A percentile compares a stretch with the other conserved stretches of the same genome.
Evolutionary conservation across 345 rosid genomes (phyloP).

Genomic region (Boechera retrofracta): DNA sequence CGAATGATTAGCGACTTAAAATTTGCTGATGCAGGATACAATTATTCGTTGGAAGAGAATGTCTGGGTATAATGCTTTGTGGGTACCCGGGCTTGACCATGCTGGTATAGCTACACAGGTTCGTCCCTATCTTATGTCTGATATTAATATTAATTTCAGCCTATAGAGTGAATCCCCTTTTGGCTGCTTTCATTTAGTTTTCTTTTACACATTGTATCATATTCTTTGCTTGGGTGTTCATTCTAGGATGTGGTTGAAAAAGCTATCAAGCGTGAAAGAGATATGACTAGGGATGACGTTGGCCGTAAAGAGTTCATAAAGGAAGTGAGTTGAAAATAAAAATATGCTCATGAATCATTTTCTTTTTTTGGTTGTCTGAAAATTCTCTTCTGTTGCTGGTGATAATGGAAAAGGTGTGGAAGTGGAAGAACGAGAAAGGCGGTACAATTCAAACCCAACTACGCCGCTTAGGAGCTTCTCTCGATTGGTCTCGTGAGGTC

Average conservation of each 20-base stretch:
- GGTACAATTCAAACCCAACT: conserved; percentile 71
- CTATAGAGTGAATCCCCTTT: background rate
- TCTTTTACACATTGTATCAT: conserved; percentile 16
- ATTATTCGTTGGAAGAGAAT: conserved; percentile 94
- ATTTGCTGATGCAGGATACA: conserved; percentile 63
- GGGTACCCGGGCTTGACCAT: conserved; percentile 98
- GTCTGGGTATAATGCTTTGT: conserved; percentile 91
- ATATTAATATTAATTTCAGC: conserved; percentile 4
- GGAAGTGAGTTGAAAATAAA: conserved; percentile 59
- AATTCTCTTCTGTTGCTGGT: conserved; percentile 16
- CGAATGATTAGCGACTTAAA: conserved; percentile 2
- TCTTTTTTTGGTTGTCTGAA: background rate
- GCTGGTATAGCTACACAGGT: conserved; percentile 99
- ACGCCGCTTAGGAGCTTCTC: conserved; percentile 89
- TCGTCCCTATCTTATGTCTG: conserved; percentile 8
- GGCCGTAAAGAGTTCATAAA: conserved; percentile 88
- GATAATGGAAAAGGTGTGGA: conserved; percentile 73
- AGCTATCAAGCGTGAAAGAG: conserved; percentile 79
- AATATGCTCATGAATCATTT: background rate
- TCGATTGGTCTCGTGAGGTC: conserved; percentile 99
- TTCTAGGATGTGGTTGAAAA: conserved; percentile 94
- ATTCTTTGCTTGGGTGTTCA: conserved; percentile 11
- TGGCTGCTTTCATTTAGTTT: conserved; percentile 20
- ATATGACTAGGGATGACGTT: conserved; percentile 81
- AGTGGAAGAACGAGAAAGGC: conserved; percentile 84